Evolutionary conservation across 2,329 filamentous ascomycete genomes (phyloP).

Genomic region (Beauveria sp.): DNA sequence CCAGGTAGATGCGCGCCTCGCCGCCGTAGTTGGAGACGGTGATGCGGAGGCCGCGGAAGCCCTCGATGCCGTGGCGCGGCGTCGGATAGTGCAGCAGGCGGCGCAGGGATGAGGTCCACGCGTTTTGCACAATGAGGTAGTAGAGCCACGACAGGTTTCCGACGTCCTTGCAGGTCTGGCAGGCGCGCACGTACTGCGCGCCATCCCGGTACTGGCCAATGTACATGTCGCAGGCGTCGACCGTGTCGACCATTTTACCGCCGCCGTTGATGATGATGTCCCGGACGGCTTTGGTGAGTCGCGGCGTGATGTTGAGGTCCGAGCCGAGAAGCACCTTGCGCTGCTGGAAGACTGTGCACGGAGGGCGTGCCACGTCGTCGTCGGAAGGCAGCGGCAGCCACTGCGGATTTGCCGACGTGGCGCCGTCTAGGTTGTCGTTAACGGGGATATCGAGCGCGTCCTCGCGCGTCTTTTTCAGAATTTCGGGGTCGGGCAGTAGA

Average conservation of each 20-base stretch:
- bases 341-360: constrained; percentile 66
- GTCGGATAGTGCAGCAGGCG: constrained; percentile 87
- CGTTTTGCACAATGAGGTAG: constrained; percentile 78
- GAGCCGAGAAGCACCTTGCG: constrained; percentile 69
- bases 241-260: constrained; percentile 56
- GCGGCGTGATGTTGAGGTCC: constrained; percentile 64
- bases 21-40: constrained; percentile 96
- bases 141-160: constrained; percentile 94
- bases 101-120: constrained; percentile 78
- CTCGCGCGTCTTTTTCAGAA: constrained; percentile 54
- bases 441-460: constrained; percentile 48
- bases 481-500: constrained; percentile 74
- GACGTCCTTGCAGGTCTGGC: constrained; percentile 70
- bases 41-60: constrained; percentile 69
- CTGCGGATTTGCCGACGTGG: constrained; percentile 44
- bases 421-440: constrained; percentile 58
- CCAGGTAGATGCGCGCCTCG: constrained; percentile 85
- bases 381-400: constrained; percentile 36
- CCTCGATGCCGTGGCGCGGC: constrained; percentile 67
- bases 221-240: constrained; percentile 71
- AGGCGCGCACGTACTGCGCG: constrained; percentile 66
- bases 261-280: constrained; percentile 65
- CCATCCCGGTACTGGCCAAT: constrained; percentile 85
- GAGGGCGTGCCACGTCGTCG: constrained; percentile 35
- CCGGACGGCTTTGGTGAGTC: constrained; percentile 59